Conservation (phyloP, 306 rosid species). For the Cajanus cajan region DNA sequence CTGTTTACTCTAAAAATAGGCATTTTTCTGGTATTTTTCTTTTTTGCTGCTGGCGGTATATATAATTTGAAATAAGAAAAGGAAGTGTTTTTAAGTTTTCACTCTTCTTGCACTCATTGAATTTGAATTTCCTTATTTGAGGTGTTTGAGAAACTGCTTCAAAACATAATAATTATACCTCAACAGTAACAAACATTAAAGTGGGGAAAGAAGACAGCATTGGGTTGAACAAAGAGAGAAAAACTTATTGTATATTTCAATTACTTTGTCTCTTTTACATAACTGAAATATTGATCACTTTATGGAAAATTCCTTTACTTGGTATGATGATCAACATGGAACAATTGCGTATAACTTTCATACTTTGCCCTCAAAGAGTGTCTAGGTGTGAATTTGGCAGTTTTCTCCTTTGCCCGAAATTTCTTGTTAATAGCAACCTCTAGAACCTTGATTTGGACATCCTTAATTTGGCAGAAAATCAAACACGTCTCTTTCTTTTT, state of each 20-base stretch:
- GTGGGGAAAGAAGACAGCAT: not conserved
- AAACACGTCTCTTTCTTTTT: not conserved
- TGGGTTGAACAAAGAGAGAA: constrained; percentile 8
- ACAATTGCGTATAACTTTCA: not conserved
- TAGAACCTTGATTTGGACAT: not conserved
- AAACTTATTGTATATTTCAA: no score
- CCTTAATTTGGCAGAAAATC: not conserved
- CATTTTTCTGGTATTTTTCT: not conserved
- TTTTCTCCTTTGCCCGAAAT: constrained; percentile 3
- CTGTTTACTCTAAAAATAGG: not conserved
- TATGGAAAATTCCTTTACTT: no score
- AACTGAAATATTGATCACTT: not conserved
- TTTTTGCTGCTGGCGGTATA: not conserved
- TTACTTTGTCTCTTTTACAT: no score
- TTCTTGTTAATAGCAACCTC: not conserved
- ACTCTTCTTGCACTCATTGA: not conserved
- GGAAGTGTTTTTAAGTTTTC: not conserved
- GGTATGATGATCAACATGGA: not conserved
- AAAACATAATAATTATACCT: not conserved
- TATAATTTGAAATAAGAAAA: constrained; percentile 5
- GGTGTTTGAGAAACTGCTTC: constrained; percentile 18
- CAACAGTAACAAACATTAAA: not conserved
- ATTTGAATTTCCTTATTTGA: not conserved
- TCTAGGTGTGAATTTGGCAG: not conserved
- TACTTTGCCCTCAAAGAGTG: not conserved